Conservation (phyloP, 306 rosid genomes). For the Prunus fruticosa region DNA sequence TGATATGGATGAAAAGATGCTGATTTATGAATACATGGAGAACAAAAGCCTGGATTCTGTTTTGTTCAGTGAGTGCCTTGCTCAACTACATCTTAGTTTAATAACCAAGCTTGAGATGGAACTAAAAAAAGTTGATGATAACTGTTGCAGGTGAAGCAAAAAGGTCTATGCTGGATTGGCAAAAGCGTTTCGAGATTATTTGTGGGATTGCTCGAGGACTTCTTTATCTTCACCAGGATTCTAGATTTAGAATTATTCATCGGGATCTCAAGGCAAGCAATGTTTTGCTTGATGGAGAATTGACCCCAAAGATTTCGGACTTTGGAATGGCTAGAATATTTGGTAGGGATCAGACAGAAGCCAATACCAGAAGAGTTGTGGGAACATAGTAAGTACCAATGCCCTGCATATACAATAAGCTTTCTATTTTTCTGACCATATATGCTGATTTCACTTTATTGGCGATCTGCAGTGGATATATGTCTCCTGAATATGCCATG, state of each 20-base stretch:
- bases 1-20: constrained; percentile 44
- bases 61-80: constrained; percentile 43
- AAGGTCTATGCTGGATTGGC: constrained; percentile 1
- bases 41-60: constrained; percentile 54
- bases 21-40: constrained; percentile 17
- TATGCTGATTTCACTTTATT: constrained; percentile 2
- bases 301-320: constrained; percentile 49
- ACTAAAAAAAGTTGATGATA: background rate
- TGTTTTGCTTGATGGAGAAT: constrained; percentile 18
- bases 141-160: background rate
- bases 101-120: background rate
- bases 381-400: constrained; percentile 40
- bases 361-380: constrained; percentile 39
- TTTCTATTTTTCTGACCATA: background rate
- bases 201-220: constrained; percentile 4
- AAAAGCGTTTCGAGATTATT: background rate
- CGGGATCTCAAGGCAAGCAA: constrained; percentile 35
- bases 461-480: constrained; percentile 44
- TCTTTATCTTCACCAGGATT: constrained; percentile 9
- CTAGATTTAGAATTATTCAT: constrained; percentile 33
- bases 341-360: constrained; percentile 40
- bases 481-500: constrained; percentile 88
- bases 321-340: constrained; percentile 50
- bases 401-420: background rate
- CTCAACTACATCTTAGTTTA: background rate